A percentile compares a stretch with the other conserved stretches of the same genome.
Conservation (phyloP, 352 stramenopile species). For the Pythium utonaiense region DNA sequence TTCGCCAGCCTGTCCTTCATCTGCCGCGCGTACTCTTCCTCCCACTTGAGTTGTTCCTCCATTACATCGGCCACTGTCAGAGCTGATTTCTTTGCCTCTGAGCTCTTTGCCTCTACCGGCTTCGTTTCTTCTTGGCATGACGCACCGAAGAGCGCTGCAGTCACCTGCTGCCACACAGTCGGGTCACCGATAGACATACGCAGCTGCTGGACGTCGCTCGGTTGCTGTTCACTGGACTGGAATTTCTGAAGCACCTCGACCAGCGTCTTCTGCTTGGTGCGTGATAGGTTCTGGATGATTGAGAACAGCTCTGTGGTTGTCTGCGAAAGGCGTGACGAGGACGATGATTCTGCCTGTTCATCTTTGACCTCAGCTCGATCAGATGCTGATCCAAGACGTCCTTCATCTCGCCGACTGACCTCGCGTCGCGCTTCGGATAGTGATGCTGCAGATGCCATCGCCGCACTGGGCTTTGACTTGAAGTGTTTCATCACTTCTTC, state of each 20-base stretch:
- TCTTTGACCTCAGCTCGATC: constrained; percentile 11
- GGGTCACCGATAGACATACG: constrained; percentile 65
- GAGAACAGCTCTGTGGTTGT: constrained; percentile 61
- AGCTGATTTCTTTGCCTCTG: neutral
- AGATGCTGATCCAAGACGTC: neutral
- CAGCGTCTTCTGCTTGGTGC: constrained; percentile 59
- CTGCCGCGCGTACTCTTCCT: constrained; percentile 55
- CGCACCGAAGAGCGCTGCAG: constrained; percentile 24
- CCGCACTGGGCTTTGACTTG: neutral
- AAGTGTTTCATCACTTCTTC: neutral
- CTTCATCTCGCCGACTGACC: neutral
- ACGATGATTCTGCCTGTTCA: neutral
- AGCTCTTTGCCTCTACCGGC: neutral
- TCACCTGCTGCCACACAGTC: constrained; percentile 74
- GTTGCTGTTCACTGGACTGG: constrained; percentile 43
- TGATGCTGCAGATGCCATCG: neutral
- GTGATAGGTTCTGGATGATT: constrained; percentile 68
- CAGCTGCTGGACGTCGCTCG: constrained; percentile 49
- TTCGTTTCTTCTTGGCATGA: constrained; percentile 1
- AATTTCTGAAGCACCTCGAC: constrained; percentile 64
- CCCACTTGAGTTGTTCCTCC: constrained; percentile 55
- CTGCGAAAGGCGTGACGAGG: constrained; percentile 25
- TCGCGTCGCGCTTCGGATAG: neutral
- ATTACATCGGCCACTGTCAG: constrained; percentile 36
- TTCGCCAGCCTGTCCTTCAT: constrained; percentile 38